A percentile compares a stretch with the other conserved stretches of the same genome.
Conservation (phyloP, 208 protist species). For the Acanthamoeba sp. region DNA sequence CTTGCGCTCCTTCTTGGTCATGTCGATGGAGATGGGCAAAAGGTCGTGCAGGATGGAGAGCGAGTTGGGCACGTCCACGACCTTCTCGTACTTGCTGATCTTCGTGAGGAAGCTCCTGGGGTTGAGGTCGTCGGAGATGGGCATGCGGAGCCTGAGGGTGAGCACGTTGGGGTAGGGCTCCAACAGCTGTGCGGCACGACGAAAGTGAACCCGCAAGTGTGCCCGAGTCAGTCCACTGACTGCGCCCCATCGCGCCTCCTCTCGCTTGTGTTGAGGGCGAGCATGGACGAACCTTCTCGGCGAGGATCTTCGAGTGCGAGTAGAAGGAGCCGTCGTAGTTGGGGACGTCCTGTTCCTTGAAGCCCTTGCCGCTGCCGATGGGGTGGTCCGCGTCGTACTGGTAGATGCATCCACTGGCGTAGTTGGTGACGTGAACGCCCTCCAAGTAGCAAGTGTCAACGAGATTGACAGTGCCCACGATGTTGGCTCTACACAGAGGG, state of each 20-base stretch:
- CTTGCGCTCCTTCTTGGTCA: slow-evolving; percentile 76
- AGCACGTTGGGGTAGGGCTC: slow-evolving; percentile 86
- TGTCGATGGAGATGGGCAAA: slow-evolving; percentile 86
- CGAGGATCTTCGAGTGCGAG: slow-evolving; percentile 87
- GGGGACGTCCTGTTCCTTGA: slow-evolving; percentile 86
- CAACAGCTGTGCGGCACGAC: slow-evolving; percentile 27
- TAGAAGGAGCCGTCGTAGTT: slow-evolving; percentile 90
- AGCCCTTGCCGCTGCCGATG: slow-evolving; percentile 81
- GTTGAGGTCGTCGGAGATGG: slow-evolving; percentile 87
- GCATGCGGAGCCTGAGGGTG: slow-evolving; percentile 88
- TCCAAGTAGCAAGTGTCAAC: slow-evolving; percentile 79
- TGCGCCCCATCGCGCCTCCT: too few relatives aligned
- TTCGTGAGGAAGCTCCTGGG: slow-evolving; percentile 88
- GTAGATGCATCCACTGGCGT: slow-evolving; percentile 91
- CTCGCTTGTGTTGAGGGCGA: neutral
- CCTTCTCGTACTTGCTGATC: slow-evolving; percentile 85
- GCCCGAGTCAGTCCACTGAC: too few relatives aligned
- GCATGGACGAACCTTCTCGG: slow-evolving; percentile 80
- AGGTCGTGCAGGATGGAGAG: slow-evolving; percentile 86
- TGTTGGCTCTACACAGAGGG: slow-evolving; percentile 79
- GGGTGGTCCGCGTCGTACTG: slow-evolving; percentile 87
- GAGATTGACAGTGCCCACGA: slow-evolving; percentile 87
- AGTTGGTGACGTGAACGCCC: slow-evolving; percentile 88
- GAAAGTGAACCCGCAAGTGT: too few relatives aligned
- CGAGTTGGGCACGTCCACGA: slow-evolving; percentile 90